Base-by-base conservation (phyloP, 768 basidiomycete genomes). In the Russula sp. region DNA sequence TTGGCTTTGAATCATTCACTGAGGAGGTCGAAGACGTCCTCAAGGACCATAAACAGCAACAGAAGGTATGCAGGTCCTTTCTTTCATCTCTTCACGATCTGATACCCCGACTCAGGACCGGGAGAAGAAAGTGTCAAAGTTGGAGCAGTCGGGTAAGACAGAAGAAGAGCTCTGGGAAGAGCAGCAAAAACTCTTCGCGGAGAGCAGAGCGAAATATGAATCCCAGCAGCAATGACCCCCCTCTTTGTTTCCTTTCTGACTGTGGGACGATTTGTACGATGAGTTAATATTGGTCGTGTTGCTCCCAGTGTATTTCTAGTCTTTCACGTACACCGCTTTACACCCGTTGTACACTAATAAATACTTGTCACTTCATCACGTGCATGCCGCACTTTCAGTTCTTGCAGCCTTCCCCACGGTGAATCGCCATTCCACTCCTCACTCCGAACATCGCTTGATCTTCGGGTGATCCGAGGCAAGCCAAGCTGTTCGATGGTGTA, bases 41-140 rank as follows among this genome's bases (percentile, higher is more conserved):
- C 66, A 92, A 94, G 73, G 96, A 97, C 67, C 94, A 97, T 75
- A 98, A 98, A 70, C 91, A 96, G 70, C 88, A 93, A 66, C 87
- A 88, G 73, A 98, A 96, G 82, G 96, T 90, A 59, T 46, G 81
- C 69, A 59, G 39, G 48, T 25, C 38, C 22, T 58, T n/a, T 51
- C 29, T 11, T n/a, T 8, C 36, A 42, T 55, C 48, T 52, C 42
- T 45, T 56, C 25, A 3, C 45, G 56, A 50, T 59, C 59, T 60
- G 49, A 58, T 41, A 36, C 14, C 56, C 59, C 57, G 11, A 29
- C 69, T 58, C 56, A 94, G 86, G 93, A 95, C 69, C 84, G 89
- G 64, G 91, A 93, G 75, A 91, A 90, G 81, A 96, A 96, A 74
- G 87, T 88, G 32, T 90, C 92, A 39, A 93, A 94, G 74, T 82